Base-by-base conservation (phyloP, 2,329 filamentous ascomycete genomes). In the Aspergillus sp. region DNA sequence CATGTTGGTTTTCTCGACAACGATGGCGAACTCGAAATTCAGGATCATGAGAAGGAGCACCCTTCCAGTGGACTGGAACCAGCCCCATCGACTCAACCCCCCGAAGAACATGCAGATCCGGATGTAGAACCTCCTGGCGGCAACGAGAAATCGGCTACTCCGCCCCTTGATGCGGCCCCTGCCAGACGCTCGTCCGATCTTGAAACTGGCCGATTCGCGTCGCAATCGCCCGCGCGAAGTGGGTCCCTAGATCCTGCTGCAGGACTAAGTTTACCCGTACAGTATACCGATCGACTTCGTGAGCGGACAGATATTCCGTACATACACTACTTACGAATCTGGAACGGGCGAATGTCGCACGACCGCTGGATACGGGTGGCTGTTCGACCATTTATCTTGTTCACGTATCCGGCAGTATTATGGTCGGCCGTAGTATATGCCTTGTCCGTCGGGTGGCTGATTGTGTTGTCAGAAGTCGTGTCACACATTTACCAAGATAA, bases 361-460 rank as follows among this genome's bases (percentile, higher is more conserved):
- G 91, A 96, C 67, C 88, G 80, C 9, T 98, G 93, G 92, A 73
- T 88, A 70, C 88, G 87, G 59, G 91, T 91, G 17, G 88, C 89
- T 55, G 43, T 89, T 5, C 84, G 93, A 1, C 95, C 93, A 0
- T 91, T 98, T 60, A 85, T 97, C 47, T 82, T 98, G 1, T 96
- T 88, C 66, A 85, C 88, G 1, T 97, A 98, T 68, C 95, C 95
- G 0, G 85, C 90, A 0, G 89, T 98, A 1, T 82, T 97, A 8
- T 98, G 93, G 93, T 93, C 90, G 5, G 80, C 91, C 0, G 80
- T 89, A 0, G 85, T 96, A 4, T 98, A 98, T 71, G 81, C 92
- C 0, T 88, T 95, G 65, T 95, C 92, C 0, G 85, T 98, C 6
- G 93, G 93, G 38, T 98, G 93, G 95, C 82, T 98, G 26, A 97